Percentiles rank a stretch among this genome's conserved stretches.
These are phyloP conservation scores for Casuarina glauca DNA, from an alignment of 306 rosid genomes.

Conservation along the genomic window DNA sequence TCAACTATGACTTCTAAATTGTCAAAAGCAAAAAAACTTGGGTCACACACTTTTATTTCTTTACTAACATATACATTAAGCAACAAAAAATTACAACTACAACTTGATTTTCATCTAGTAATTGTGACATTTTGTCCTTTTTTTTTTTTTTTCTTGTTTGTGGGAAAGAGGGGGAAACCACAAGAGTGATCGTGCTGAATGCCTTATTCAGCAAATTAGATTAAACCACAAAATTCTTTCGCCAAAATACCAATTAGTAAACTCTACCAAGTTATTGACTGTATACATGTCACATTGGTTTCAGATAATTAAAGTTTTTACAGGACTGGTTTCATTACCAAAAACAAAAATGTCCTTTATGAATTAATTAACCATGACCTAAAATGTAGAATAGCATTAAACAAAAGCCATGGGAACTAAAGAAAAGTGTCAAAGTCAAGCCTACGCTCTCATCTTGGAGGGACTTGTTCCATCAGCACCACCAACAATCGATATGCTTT, in stretches of 20 bases:
- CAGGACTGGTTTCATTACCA: slow-evolving; percentile 2
- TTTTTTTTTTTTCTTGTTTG: neutral
- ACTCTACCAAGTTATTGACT: slow-evolving; percentile 13
- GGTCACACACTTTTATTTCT: neutral
- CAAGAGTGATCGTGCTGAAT: too few relatives aligned
- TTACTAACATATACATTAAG: neutral
- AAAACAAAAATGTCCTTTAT: neutral
- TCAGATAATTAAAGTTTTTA: slow-evolving; percentile 7
- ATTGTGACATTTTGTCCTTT: neutral
- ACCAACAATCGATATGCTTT: slow-evolving; percentile 84
- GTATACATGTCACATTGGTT: neutral
- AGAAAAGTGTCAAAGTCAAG: neutral
- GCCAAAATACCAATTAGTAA: slow-evolving; percentile 9
- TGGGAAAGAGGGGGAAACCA: too few relatives aligned
- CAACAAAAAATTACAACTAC: neutral
- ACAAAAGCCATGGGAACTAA: slow-evolving; percentile 22
- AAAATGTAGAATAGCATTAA: slow-evolving; percentile 3
- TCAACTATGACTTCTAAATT: neutral
- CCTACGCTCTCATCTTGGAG: slow-evolving; percentile 94
- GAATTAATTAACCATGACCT: neutral
- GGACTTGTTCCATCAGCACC: slow-evolving; percentile 89
- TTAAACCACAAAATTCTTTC: slow-evolving; percentile 16
- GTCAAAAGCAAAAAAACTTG: neutral
- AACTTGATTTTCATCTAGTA: neutral
- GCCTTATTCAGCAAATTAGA: neutral